These are phyloP conservation scores for Stereocaulon alpinum DNA, from an alignment of 495 filamentous ascomycete genomes.

Conservation along the genomic window DNA sequence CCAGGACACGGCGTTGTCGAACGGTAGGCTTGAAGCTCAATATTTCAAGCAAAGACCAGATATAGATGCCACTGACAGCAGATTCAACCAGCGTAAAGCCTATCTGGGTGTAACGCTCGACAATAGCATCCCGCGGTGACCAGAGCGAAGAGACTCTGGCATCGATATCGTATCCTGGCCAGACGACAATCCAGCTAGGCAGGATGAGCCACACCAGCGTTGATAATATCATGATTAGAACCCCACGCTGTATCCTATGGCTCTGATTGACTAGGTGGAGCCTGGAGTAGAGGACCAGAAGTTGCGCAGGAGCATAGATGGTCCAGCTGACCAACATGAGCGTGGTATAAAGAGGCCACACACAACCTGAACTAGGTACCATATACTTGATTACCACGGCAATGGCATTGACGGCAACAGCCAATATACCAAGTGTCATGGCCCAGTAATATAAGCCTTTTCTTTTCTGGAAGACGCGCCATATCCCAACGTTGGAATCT, in stretches of 20 bases:
- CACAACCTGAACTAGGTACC: conserved; percentile 23
- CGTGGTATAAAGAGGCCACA: conserved; percentile 24
- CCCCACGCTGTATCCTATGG: conserved; percentile 17
- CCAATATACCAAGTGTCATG: conserved; percentile 27
- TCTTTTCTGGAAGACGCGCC: conserved; percentile 31
- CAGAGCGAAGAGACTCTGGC: conserved; percentile 21
- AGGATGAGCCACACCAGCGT: conserved; percentile 26
- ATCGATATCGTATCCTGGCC: conserved; percentile 33
- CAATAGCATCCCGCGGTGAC: conserved; percentile 26
- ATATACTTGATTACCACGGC: conserved; percentile 28
- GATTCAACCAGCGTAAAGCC: conserved; percentile 37
- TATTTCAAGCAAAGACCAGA: conserved; percentile 29
- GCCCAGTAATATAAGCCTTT: conserved; percentile 39
- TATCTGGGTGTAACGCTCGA: conserved; percentile 30
- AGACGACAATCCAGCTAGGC: conserved; percentile 41
- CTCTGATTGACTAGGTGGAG: conserved; percentile 31
- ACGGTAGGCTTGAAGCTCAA: conserved; percentile 25
- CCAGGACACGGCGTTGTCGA: conserved; percentile 27
- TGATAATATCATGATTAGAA: conserved; percentile 30
- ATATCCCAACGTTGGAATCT: conserved; percentile 32
- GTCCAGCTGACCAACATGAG: conserved; percentile 26
- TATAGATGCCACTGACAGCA: conserved; percentile 40
- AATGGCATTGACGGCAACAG: conserved; percentile 25
- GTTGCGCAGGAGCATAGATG: conserved; percentile 36
- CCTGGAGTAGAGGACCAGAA: conserved; percentile 33